These are phyloP conservation scores for Parietichytrium sp. DNA, from an alignment of 108 stramenopile genomes.

Conservation along the genomic window DNA sequence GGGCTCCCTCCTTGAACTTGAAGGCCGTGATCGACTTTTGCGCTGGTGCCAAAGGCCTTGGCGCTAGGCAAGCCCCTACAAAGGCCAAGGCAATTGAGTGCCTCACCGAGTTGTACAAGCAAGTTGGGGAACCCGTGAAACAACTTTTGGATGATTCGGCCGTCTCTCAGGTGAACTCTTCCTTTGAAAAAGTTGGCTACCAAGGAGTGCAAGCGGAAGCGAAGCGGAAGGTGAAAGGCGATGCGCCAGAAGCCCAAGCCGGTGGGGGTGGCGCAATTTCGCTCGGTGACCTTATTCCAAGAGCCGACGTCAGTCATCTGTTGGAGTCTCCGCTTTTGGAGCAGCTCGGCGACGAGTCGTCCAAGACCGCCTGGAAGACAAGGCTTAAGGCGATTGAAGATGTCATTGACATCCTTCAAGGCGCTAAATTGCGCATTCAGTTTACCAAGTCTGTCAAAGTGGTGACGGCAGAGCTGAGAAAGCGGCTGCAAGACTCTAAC, in stretches of 20 bases:
- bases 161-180: background rate
- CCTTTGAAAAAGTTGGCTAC: conserved; percentile 34
- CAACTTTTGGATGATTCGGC: conserved; percentile 20
- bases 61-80: conserved; percentile 3
- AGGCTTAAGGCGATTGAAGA: conserved; percentile 29
- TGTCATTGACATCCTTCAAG: background rate
- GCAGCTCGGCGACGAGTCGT: background rate
- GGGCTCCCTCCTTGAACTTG: background rate
- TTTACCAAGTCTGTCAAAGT: background rate
- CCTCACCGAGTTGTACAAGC: background rate
- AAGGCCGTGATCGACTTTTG: background rate
- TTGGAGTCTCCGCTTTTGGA: background rate
- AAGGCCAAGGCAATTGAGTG: background rate
- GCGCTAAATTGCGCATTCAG: conserved; percentile 16
- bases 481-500: background rate
- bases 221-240: conserved; percentile 18
- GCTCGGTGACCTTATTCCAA: conserved; percentile 4
- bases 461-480: conserved; percentile 17
- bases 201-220: conserved; percentile 15
- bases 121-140: background rate
- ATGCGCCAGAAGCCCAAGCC: background rate
- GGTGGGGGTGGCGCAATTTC: background rate
- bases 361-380: conserved; percentile 23
- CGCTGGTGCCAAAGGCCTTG: conserved; percentile 15
- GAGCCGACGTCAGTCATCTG: background rate